Percentiles rank a stretch among this genome's conserved stretches.
Evolutionary conservation across 768 basidiomycete genomes (phyloP).

Genomic region (Cantharellus cinnabarinus): DNA sequence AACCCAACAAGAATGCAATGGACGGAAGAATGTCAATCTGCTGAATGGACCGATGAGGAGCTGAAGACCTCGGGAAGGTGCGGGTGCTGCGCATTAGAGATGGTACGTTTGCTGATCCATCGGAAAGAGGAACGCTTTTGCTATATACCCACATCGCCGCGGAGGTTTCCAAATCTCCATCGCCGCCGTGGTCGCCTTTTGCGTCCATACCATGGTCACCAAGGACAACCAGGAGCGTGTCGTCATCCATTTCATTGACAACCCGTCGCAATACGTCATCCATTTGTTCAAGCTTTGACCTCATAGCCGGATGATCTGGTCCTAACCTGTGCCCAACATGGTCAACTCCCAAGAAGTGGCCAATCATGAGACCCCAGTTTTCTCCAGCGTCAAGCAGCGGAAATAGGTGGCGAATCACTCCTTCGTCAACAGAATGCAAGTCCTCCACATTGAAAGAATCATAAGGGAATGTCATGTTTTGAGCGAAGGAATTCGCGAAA

Average conservation of each 20-base stretch:
- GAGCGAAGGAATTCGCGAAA: constrained; percentile 56
- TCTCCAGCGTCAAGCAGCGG: constrained; percentile 38
- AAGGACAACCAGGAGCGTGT: constrained; percentile 76
- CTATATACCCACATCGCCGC: constrained; percentile 85
- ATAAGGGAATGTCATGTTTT: constrained; percentile 61
- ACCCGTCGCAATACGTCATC: constrained; percentile 53
- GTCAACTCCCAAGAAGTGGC: constrained; percentile 89
- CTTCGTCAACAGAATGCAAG: constrained; percentile 83
- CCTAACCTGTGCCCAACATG: constrained; percentile 92
- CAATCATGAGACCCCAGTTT: constrained; percentile 70
- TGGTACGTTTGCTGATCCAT: constrained; percentile 10
- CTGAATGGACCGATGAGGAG: constrained; percentile 42
- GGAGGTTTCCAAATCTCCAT: constrained; percentile 65
- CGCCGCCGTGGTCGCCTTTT: constrained; percentile 89
- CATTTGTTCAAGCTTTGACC: constrained; percentile 72
- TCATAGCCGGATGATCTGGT: constrained; percentile 73
- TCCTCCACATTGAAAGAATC: constrained; percentile 99
- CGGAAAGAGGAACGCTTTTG: constrained; percentile 35
- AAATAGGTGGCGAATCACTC: constrained; percentile 67
- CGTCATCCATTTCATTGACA: constrained; percentile 55
- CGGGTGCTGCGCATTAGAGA: constrained; percentile 7
- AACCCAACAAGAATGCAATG: constrained; percentile 68
- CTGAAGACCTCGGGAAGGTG: constrained; percentile 14
- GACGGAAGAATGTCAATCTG: constrained; percentile 91
- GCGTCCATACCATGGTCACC: constrained; percentile 98